These are phyloP conservation scores for Hymenoscyphus infarciens DNA, from an alignment of 2,329 filamentous ascomycete species.

Conservation along the genomic window DNA sequence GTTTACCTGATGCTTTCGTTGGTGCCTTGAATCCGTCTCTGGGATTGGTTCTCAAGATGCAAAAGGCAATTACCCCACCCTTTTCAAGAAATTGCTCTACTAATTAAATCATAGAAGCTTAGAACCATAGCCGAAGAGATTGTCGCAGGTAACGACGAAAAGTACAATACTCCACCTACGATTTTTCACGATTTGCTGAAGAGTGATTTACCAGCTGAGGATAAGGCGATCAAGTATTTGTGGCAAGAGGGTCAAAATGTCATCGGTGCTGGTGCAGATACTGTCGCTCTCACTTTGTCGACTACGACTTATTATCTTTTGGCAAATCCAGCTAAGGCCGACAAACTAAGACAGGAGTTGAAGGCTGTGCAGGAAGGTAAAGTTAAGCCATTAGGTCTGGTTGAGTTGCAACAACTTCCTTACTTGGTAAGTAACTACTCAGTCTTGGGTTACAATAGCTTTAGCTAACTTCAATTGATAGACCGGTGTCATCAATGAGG, in stretches of 20 bases:
- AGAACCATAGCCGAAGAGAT: conserved; percentile 15
- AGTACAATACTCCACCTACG: conserved; percentile 12
- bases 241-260: conserved; percentile 25
- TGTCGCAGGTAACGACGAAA: conserved; percentile 7
- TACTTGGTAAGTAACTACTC: conserved; percentile 16
- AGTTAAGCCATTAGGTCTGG: conserved; percentile 11
- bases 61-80: conserved; percentile 12
- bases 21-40: conserved; percentile 14
- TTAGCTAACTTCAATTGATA: neutral
- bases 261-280: conserved; percentile 25
- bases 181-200: conserved; percentile 23
- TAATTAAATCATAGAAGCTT: conserved; percentile 10
- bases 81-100: neutral
- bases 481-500: conserved; percentile 9
- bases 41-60: conserved; percentile 18
- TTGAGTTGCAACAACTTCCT: conserved; percentile 27
- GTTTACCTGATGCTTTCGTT: conserved; percentile 17
- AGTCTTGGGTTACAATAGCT: neutral
- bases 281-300: conserved; percentile 18
- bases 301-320: conserved; percentile 22
- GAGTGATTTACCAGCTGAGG: conserved; percentile 19
- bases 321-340: conserved; percentile 17
- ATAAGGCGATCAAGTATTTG: conserved; percentile 17
- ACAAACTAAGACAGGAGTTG: conserved; percentile 22
- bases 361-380: conserved; percentile 9